Percentiles rank a stretch among this genome's conserved stretches.
phyloP scores from a whole-genome alignment of 306 rosid genomes.

The Pterocarpus santalinus region DNA sequence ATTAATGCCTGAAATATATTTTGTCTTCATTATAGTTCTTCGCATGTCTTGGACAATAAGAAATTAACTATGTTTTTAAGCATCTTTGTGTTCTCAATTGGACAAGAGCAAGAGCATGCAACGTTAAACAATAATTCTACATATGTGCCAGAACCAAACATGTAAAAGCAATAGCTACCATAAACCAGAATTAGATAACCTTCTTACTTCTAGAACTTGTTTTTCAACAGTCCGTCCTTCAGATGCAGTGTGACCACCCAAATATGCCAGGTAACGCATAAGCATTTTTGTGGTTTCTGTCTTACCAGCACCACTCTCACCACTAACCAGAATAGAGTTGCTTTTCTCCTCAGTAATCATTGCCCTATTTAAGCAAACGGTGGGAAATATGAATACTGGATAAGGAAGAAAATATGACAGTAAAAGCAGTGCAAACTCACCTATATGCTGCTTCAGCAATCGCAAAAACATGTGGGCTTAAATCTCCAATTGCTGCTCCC shows the following conservation, averaged over 20 bases:
- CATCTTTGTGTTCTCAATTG: slow-evolving; percentile 29
- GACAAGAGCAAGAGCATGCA: slow-evolving; percentile 42
- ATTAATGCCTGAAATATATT: slow-evolving; percentile 22
- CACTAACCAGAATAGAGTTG: slow-evolving; percentile 92
- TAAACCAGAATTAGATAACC: slow-evolving; percentile 51
- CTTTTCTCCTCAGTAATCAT: slow-evolving; percentile 83
- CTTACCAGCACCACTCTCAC: slow-evolving; percentile 97
- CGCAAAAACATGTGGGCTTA: slow-evolving; percentile 92
- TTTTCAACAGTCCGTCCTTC: slow-evolving; percentile 85
- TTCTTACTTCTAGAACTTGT: slow-evolving; percentile 91
- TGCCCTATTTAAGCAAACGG: slow-evolving; percentile 63
- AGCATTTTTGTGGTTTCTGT: slow-evolving; percentile 97
- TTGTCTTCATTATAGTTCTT: slow-evolving; percentile 29
- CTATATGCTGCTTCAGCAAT: slow-evolving; percentile 88
- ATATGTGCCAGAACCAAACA: slow-evolving; percentile 41
- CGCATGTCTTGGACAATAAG: not conserved
- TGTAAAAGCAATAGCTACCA: slow-evolving; percentile 44
- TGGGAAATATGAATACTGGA: slow-evolving; percentile 42
- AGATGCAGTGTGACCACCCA: slow-evolving; percentile 79
- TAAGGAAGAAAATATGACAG: slow-evolving; percentile 36
- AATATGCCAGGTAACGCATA: slow-evolving; percentile 90
- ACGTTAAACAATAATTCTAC: slow-evolving; percentile 32
- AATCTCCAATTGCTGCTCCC: slow-evolving; percentile 67
- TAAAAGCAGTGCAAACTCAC: slow-evolving; percentile 60
- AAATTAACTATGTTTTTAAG: slow-evolving; percentile 28